Evolutionary conservation across 1,284 basidiomycete species (phyloP).

Genomic region (Dichomitus squalens): DNA sequence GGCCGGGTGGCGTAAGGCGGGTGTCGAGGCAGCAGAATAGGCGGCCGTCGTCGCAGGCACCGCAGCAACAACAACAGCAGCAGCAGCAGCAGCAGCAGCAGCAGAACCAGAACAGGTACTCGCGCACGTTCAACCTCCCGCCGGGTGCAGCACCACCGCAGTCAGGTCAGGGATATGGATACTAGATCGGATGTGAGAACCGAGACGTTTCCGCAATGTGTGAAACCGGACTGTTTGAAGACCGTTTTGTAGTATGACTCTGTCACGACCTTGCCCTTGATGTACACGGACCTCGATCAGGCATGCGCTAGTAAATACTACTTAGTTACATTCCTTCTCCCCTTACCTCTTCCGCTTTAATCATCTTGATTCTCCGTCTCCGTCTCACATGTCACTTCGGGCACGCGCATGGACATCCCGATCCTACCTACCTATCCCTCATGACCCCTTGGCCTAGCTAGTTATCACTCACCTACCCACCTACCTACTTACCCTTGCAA

Average conservation of each 20-base stretch:
- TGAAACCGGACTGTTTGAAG: not conserved
- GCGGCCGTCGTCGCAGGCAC: constrained; percentile 60
- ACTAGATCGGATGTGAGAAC: constrained; percentile 7
- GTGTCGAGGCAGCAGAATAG: constrained; percentile 57
- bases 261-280: constrained; percentile 16
- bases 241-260: constrained; percentile 12
- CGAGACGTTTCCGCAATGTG: not conserved
- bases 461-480: not conserved
- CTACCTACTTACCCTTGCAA: not conserved
- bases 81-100: constrained; percentile 43
- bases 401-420: not conserved
- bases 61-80: constrained; percentile 50
- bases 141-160: constrained; percentile 77
- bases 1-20: constrained; percentile 72
- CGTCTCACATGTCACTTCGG: not conserved
- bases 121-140: constrained; percentile 59
- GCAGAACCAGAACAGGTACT: constrained; percentile 77
- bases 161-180: constrained; percentile 37
- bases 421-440: too few species aligned
- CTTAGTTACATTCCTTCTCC: constrained; percentile 13
- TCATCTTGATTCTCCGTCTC: not conserved
- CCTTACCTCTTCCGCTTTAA: not conserved
- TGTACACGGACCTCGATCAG: constrained; percentile 22
- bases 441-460: not conserved
- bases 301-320: constrained; percentile 14